Conservation (phyloP, 129 eudicot species). For the Dittrichia graveolens region DNA sequence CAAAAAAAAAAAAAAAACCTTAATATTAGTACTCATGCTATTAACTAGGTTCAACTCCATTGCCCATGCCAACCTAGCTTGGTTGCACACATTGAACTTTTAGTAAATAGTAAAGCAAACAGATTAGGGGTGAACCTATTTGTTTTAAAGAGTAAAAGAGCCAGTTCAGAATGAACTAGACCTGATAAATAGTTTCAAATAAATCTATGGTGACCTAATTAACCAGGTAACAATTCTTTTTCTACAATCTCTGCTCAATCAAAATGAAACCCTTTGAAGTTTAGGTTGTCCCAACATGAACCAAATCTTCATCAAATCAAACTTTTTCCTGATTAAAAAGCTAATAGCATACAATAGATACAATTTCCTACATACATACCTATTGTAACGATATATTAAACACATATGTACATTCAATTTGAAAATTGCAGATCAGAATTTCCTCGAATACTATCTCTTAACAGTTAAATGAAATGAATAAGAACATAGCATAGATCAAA, state of each 20-base stretch:
- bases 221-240: neutral
- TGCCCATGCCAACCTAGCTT: no score
- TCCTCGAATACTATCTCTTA: neutral
- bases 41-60: neutral
- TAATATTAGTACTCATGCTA: neutral
- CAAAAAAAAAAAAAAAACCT: neutral
- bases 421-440: neutral
- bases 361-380: no score
- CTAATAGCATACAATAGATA: neutral
- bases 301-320: neutral
- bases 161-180: neutral
- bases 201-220: neutral
- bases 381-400: neutral
- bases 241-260: neutral
- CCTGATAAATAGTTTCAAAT: neutral
- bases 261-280: neutral
- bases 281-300: neutral
- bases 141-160: neutral
- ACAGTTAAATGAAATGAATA: neutral
- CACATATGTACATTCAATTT: neutral
- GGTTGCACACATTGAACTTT: no score
- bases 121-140: neutral
- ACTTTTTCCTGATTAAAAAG: neutral
- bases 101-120: no score
- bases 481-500: slow-evolving; percentile 4